phyloP scores from a whole-genome alignment of 768 basidiomycete species.

The Mycena vitilis region DNA sequence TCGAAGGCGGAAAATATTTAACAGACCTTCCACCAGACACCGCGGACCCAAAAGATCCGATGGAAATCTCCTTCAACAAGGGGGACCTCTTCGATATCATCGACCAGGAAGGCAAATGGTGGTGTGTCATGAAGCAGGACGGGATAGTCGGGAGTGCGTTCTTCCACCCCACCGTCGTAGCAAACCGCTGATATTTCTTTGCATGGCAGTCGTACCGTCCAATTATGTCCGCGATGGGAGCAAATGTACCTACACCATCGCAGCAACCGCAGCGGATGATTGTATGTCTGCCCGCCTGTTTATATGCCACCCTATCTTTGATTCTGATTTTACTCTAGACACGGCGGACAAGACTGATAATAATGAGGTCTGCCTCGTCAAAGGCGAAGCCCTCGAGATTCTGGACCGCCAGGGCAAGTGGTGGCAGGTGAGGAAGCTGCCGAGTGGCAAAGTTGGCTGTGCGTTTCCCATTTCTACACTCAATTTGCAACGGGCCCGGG shows the following conservation, averaged over 20 bases:
- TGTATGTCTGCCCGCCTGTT: background rate
- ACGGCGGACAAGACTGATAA: background rate
- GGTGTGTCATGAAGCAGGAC: conserved; percentile 1
- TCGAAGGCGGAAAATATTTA: background rate
- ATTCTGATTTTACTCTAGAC: background rate
- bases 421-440: conserved; percentile 11
- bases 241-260: background rate
- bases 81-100: conserved; percentile 11
- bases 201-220: conserved; percentile 1
- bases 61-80: conserved; percentile 6
- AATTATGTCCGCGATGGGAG: conserved; percentile 11
- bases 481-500: background rate
- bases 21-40: background rate
- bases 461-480: background rate
- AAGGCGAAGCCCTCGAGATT: background rate
- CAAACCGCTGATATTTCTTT: background rate
- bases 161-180: background rate
- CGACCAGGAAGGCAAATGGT: conserved; percentile 14
- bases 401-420: conserved; percentile 10
- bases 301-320: background rate
- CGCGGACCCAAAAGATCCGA: conserved; percentile 14
- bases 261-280: background rate
- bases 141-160: conserved; percentile 14
- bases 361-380: conserved; percentile 1
- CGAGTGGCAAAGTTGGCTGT: conserved; percentile 1